Percentiles rank a stretch among this genome's conserved stretches.
Evolutionary conservation across 345 rosid species (phyloP).

Genomic region (Syzygium jambos): DNA sequence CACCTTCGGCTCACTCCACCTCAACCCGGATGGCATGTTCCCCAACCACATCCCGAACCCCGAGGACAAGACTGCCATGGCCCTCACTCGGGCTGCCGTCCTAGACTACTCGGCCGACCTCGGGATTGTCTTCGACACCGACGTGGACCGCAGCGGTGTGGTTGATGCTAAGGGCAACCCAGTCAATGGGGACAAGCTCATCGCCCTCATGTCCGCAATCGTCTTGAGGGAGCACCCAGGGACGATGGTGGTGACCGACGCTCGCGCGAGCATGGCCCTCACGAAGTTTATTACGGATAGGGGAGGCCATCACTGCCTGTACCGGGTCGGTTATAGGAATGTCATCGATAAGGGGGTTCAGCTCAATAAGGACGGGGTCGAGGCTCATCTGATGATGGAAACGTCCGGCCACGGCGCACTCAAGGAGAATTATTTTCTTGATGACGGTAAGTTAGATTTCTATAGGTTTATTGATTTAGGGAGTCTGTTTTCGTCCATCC

Average conservation of each 20-base stretch:
- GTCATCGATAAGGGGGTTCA: conserved; percentile 88
- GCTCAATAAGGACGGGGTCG: conserved; percentile 64
- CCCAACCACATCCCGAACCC: conserved; percentile 96
- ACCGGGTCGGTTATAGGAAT: conserved; percentile 85
- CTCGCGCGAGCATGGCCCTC: conserved; percentile 80
- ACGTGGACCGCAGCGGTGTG: conserved; percentile 88
- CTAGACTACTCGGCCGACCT: conserved; percentile 66
- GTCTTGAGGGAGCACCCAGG: conserved; percentile 79
- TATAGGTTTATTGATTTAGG: neutral
- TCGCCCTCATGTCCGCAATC: conserved; percentile 82
- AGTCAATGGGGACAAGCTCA: conserved; percentile 83
- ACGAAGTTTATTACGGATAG: conserved; percentile 53
- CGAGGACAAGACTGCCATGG: conserved; percentile 80
- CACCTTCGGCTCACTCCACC: conserved; percentile 77
- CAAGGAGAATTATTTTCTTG: conserved; percentile 83
- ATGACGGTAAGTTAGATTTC: conserved; percentile 44
- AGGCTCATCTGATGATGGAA: conserved; percentile 95
- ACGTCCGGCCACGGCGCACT: conserved; percentile 96
- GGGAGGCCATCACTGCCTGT: conserved; percentile 88
- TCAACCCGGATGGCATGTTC: conserved; percentile 89
- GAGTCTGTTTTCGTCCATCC: neutral
- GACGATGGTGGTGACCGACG: conserved; percentile 74
- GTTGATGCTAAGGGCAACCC: conserved; percentile 78
- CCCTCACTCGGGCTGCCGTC: conserved; percentile 72
- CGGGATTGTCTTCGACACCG: conserved; percentile 94